Conservation (phyloP, 164 flowering plant species). For the Liquidambar formosana region DNA sequence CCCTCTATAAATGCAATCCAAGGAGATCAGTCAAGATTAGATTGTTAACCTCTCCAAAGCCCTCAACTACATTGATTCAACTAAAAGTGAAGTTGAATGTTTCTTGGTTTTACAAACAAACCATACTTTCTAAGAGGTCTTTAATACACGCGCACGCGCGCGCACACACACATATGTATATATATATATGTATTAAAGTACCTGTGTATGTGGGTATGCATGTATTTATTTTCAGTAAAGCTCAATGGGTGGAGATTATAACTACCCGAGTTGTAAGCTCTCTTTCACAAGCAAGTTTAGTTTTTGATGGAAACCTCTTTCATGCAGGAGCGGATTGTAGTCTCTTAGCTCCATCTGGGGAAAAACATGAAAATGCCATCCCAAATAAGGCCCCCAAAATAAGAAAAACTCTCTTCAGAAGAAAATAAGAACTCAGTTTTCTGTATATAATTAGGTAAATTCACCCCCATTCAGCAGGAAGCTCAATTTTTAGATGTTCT, state of each 20-base stretch:
- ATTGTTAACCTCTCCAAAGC: too few species aligned
- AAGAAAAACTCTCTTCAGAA: not conserved
- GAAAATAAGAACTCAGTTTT: not conserved
- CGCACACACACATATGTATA: too few species aligned
- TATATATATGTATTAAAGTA: too few species aligned
- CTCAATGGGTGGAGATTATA: constrained; percentile 5
- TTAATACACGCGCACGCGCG: too few species aligned
- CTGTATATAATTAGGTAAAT: not conserved
- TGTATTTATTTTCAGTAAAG: not conserved
- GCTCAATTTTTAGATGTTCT: not conserved
- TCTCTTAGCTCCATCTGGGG: constrained; percentile 65
- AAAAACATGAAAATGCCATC: not conserved
- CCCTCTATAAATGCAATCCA: not conserved
- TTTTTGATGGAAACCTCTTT: constrained; percentile 77
- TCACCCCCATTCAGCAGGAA: not conserved
- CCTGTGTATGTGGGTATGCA: too few species aligned
- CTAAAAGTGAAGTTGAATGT: too few species aligned
- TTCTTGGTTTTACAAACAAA: too few species aligned
- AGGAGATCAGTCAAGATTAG: too few species aligned
- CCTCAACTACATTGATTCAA: too few species aligned
- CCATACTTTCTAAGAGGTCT: too few species aligned
- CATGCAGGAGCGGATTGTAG: constrained; percentile 72
- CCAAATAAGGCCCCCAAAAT: not conserved
- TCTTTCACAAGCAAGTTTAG: constrained; percentile 70
- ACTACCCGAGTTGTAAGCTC: constrained; percentile 73